phyloP scores from a whole-genome alignment of 2,329 filamentous ascomycete species.

The Epicoccum nigrum region DNA sequence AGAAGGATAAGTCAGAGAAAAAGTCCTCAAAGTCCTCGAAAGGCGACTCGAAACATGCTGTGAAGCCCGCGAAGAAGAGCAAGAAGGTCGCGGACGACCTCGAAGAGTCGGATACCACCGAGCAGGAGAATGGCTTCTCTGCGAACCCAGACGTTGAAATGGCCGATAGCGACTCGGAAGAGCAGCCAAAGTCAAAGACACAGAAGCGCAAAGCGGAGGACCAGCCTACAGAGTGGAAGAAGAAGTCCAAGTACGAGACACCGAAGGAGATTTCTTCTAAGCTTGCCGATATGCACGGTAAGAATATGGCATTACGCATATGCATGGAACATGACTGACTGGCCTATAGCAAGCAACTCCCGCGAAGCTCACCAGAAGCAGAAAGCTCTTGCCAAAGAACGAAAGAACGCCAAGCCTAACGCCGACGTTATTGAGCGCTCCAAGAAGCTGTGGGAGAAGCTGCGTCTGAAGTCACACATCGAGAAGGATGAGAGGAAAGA shows the following conservation, averaged over 20 bases:
- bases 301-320: background rate
- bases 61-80: constrained; percentile 36
- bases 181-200: constrained; percentile 26
- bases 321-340: constrained; percentile 17
- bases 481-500: constrained; percentile 84
- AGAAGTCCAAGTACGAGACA: constrained; percentile 30
- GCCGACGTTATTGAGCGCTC: constrained; percentile 86
- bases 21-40: constrained; percentile 33
- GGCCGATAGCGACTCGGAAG: constrained; percentile 31
- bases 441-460: constrained; percentile 96
- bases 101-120: constrained; percentile 46
- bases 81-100: constrained; percentile 41
- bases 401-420: constrained; percentile 90
- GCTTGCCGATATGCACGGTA: constrained; percentile 39
- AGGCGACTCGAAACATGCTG: constrained; percentile 31
- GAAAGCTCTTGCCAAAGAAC: constrained; percentile 83
- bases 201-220: constrained; percentile 29
- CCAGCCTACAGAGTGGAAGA: constrained; percentile 29
- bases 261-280: constrained; percentile 29
- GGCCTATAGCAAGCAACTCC: constrained; percentile 67
- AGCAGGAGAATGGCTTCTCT: constrained; percentile 44
- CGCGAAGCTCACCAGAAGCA: constrained; percentile 93
- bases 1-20: constrained; percentile 49
- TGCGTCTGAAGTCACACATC: constrained; percentile 92
- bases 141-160: constrained; percentile 35